Percentiles rank a stretch among this genome's conserved stretches.
Evolutionary conservation across 352 stramenopile species (phyloP).

Genomic region (Plasmopara halstedii): DNA sequence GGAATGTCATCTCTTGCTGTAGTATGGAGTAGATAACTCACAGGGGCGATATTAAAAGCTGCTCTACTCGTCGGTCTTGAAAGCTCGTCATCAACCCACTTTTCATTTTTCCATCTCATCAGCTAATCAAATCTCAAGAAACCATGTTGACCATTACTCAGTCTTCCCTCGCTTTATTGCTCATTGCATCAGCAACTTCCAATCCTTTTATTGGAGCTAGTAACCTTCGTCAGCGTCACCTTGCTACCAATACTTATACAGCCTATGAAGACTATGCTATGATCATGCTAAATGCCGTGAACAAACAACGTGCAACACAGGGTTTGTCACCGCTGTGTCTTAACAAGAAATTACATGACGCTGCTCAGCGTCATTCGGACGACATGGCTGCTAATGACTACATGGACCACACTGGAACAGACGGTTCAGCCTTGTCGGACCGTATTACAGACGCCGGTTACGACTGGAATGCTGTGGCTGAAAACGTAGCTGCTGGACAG

Average conservation of each 20-base stretch:
- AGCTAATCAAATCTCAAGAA: slow-evolving; percentile 1
- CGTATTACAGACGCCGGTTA: slow-evolving; percentile 36
- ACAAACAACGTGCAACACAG: slow-evolving; percentile 32
- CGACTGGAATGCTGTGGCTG: slow-evolving; percentile 26
- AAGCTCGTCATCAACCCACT: slow-evolving; percentile 4
- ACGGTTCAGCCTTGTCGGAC: slow-evolving; percentile 26
- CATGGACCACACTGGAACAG: slow-evolving; percentile 35
- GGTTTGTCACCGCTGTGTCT: slow-evolving; percentile 27
- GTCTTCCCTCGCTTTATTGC: slow-evolving; percentile 17
- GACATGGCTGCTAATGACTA: slow-evolving; percentile 45
- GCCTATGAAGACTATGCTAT: slow-evolving; percentile 9
- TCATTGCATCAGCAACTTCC: slow-evolving; percentile 9
- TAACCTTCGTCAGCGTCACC: slow-evolving; percentile 8
- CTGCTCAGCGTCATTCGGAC: slow-evolving; percentile 21
- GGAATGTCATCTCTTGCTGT: not conserved
- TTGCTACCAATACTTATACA: slow-evolving; percentile 10
- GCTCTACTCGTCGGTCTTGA: not conserved
- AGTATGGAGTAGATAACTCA: not conserved
- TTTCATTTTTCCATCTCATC: slow-evolving; percentile 3
- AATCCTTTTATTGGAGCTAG: slow-evolving; percentile 1
- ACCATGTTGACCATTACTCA: slow-evolving; percentile 10
- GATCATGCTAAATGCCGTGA: slow-evolving; percentile 21
- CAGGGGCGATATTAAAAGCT: not conserved
- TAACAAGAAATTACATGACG: slow-evolving; percentile 26
- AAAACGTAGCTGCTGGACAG: slow-evolving; percentile 32